Base-by-base conservation (phyloP, 2,329 filamentous ascomycete species). In the Cercospora sojina region DNA sequence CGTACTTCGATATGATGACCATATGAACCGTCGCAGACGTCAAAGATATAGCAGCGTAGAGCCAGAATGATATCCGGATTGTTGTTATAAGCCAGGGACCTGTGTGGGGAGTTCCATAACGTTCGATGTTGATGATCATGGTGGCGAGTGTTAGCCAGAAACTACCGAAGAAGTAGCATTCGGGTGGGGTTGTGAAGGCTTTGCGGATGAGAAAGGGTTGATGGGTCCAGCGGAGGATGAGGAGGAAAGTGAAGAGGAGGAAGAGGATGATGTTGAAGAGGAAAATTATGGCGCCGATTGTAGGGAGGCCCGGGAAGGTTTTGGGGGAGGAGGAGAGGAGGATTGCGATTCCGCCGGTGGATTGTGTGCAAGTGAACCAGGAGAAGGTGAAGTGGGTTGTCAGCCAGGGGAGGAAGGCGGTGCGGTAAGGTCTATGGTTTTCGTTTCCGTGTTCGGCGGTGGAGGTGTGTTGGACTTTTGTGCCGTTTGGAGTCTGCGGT, bases 351-450 rank as follows among this genome's bases (percentile, higher is more conserved):
- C 89, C 89, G 35, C 90, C 90, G 0, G 89, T 91, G 57, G 88
- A 90, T 90, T 92, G 92, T 1, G 89, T 88, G 32, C 87, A 81
- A 1, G 89, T 90, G 77, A 89, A 93, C 89, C 90, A 92, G 38
- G 67, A 69, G 67, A 69, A 72, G 64, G 62, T 62, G 58, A 72
- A 66, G 43, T 61, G 61, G 35, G 64, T 38, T 23, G 5, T 57
- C 10, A 71, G 58, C 70, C 70, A 72, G 60, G 64, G 38, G 23
- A 35, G 23, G 51, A 71, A 66, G 53, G 70, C 65, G 2, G 67
- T 65, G 38, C 64, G 53, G 61, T 25, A 60, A 43, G 63, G 51
- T 53, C 27, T 13, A 0, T n/a, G n/a, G n/a, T 3, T 9, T 20
- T 25, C 6, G 12, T 31, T 27, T 20, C 47, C 18, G 23, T 38